These are phyloP conservation scores for Cryptococcus wingfieldii DNA, from an alignment of 1,284 basidiomycete species.

Conservation along the genomic window DNA sequence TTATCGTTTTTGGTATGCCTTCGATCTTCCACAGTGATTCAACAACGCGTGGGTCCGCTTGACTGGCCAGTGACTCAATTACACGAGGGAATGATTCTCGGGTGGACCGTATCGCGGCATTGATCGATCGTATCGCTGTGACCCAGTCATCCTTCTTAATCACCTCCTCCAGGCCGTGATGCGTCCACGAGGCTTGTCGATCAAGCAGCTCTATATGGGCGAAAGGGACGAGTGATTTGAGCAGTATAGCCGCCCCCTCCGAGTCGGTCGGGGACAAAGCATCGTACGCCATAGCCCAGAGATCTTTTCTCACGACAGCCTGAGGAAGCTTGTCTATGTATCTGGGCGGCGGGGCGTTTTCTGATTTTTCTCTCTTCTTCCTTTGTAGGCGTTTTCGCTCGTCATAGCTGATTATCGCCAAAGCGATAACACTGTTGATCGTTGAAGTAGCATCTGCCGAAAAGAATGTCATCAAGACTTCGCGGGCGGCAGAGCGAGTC, in stretches of 20 bases:
- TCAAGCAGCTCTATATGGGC: constrained; percentile 64
- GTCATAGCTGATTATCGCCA: constrained; percentile 26
- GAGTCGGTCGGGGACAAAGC: constrained; percentile 58
- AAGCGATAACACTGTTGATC: constrained; percentile 28
- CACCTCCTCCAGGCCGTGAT: constrained; percentile 34
- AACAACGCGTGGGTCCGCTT: constrained; percentile 53
- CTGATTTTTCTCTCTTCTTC: constrained; percentile 15
- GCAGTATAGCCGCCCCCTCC: constrained; percentile 57
- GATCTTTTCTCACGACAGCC: constrained; percentile 52
- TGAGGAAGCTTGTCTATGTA: constrained; percentile 25
- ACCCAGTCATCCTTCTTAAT: constrained; percentile 41
- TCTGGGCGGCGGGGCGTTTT: constrained; percentile 6
- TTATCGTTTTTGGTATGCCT: constrained; percentile 54
- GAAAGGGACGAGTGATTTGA: constrained; percentile 57
- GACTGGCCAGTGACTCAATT: constrained; percentile 61
- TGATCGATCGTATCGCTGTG: constrained; percentile 52
- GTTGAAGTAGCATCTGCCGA: constrained; percentile 40
- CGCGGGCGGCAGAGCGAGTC: constrained; percentile 38
- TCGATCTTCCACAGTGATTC: constrained; percentile 56
- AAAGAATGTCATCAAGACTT: constrained; percentile 45
- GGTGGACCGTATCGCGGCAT: constrained; percentile 57
- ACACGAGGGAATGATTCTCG: constrained; percentile 61
- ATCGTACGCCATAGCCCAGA: constrained; percentile 68
- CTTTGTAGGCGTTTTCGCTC: constrained; percentile 23
- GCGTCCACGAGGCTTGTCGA: constrained; percentile 38